These are phyloP conservation scores for Fomes fomentarius DNA, from an alignment of 1,284 basidiomycete species.

Conservation along the genomic window DNA sequence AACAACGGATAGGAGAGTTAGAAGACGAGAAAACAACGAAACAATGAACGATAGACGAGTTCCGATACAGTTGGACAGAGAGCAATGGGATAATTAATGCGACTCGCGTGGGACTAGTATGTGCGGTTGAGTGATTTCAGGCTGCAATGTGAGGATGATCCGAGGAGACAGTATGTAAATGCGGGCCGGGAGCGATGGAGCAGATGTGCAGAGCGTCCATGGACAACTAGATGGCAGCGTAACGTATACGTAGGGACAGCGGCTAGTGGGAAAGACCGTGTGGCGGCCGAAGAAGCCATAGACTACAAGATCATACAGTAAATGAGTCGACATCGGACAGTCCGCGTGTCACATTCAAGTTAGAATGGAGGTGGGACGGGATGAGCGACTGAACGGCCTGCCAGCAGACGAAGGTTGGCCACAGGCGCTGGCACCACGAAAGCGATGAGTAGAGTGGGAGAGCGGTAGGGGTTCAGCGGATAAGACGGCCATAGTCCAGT, in stretches of 20 bases:
- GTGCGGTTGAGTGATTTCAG: slow-evolving; percentile 8
- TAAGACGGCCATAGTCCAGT: slow-evolving; percentile 65
- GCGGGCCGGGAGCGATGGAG: slow-evolving; percentile 2
- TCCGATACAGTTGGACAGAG: slow-evolving; percentile 25
- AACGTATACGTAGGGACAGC: slow-evolving; percentile 18
- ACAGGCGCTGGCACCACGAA: not conserved
- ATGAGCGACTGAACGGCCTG: slow-evolving; percentile 7
- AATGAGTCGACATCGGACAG: slow-evolving; percentile 15
- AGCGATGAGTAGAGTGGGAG: no score
- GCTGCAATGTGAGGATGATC: not conserved
- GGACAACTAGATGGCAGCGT: slow-evolving; percentile 27
- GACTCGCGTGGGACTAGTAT: slow-evolving; percentile 12
- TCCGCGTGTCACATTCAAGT: slow-evolving; percentile 1
- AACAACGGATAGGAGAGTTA: not conserved
- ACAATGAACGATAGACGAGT: slow-evolving; percentile 14
- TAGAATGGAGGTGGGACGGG: not conserved
- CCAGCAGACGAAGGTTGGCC: slow-evolving; percentile 1
- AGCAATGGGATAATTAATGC: slow-evolving; percentile 18
- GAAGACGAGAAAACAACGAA: not conserved
- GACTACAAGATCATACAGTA: slow-evolving; percentile 27
- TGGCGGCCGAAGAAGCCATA: slow-evolving; percentile 15
- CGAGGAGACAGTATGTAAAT: slow-evolving; percentile 2
- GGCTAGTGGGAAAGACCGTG: slow-evolving; percentile 13
- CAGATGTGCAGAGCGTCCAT: slow-evolving; percentile 22
- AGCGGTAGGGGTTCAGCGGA: slow-evolving; percentile 47